Evolutionary conservation across 1,284 basidiomycete genomes (phyloP), one percentile per base, ranked within the genome.

Genomic region (Fistulinella cinereoalba): DNA sequence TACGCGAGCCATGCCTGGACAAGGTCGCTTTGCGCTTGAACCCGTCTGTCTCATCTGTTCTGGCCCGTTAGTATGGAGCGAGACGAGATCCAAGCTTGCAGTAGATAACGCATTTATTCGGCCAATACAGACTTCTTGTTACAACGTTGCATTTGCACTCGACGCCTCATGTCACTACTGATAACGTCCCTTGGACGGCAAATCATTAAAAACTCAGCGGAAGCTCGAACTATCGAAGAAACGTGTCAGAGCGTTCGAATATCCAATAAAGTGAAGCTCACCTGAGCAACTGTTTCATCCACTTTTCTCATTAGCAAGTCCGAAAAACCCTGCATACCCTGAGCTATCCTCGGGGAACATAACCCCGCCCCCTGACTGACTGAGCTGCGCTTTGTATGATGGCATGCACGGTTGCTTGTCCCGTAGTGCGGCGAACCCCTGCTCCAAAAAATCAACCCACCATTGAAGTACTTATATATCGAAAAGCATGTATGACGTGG

Each of bases 281-380:
- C 60, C 36, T 42, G 29, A 29, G 49, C 43, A 19, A 54, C 49
- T 1, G 5, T 6, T 10, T 52, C 43, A 1, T 62, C 60, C 19
- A 62, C 27, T 41, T 57, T 59, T 1, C 32, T 19, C 10, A 25
- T 37, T 4, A 57, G 27, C 4, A 61, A 18, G 3, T 44, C 37
- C 6, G 25, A 33, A 34, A 60, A 42, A 24, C 60, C 55, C n/a
- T 37, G 45, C 57, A 61, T 57, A 12, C 38, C 34, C 15, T 42
- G 40, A 3, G 44, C 13, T 25, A 62, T 19, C 6, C 0, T 23
- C 2, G 34, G 16, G 4, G 45, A 38, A n/a, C 57, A 58, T 60
- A 62, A 13, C n/a, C 29, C 3, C 5, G 29, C 6, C 13, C 32
- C 24, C 40, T 49, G 11, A 58, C 43, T 0, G 16, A 10, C 7